Percentiles rank a stretch among this genome's conserved stretches.
Conservation (phyloP, 2,329 filamentous ascomycete genomes). For the Calonectria honghensis region DNA sequence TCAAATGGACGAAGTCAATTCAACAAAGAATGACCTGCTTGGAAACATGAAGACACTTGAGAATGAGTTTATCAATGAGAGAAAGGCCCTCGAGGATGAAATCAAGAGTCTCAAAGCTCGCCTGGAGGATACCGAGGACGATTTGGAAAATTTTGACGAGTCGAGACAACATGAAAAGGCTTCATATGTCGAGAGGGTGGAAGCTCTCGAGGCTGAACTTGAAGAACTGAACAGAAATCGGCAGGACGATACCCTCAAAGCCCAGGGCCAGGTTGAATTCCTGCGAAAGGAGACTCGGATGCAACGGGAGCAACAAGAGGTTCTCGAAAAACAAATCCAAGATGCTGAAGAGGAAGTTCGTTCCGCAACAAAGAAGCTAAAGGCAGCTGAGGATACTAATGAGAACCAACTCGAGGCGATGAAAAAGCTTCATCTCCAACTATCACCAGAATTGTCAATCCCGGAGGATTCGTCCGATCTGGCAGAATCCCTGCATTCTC, state of each 20-base stretch:
- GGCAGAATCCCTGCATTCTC: conserved; percentile 75
- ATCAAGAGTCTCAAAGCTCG: conserved; percentile 84
- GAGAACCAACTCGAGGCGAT: conserved; percentile 73
- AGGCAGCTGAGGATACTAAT: conserved; percentile 70
- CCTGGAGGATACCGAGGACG: conserved; percentile 92
- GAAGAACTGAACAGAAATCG: conserved; percentile 76
- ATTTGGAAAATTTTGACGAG: conserved; percentile 88
- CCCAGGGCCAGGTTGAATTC: conserved; percentile 78
- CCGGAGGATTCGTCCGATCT: conserved; percentile 76
- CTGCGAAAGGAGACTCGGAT: conserved; percentile 76
- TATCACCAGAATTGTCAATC: conserved; percentile 71
- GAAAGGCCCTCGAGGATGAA: conserved; percentile 88
- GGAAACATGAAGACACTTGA: conserved; percentile 96
- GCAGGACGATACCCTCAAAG: conserved; percentile 74
- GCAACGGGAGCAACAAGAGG: conserved; percentile 76
- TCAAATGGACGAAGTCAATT: conserved; percentile 89
- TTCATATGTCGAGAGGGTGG: conserved; percentile 80
- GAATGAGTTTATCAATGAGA: conserved; percentile 89
- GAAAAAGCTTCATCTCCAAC: conserved; percentile 74
- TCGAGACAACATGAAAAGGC: conserved; percentile 89
- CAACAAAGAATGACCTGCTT: conserved; percentile 94
- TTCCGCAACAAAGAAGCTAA: conserved; percentile 69
- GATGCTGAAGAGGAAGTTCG: conserved; percentile 72
- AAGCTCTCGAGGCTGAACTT: conserved; percentile 82
- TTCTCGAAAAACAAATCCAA: conserved; percentile 75